phyloP scores from a whole-genome alignment of 2,329 filamentous ascomycete genomes.

The Epichloe sibirici region DNA sequence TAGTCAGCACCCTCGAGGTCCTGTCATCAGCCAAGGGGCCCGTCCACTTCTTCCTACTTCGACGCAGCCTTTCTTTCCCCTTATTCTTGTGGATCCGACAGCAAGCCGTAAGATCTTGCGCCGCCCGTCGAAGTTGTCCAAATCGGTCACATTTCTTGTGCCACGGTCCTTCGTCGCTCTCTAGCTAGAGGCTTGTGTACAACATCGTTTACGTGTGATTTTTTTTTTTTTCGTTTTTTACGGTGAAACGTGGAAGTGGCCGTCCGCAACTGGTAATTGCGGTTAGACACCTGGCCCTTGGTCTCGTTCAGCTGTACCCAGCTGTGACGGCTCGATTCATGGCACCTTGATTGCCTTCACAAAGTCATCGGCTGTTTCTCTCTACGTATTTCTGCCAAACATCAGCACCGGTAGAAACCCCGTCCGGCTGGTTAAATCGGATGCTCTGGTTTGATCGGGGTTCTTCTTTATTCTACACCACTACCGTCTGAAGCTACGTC shows the following conservation, averaged over 20 bases:
- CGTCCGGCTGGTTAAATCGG: background rate
- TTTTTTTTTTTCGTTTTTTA: background rate
- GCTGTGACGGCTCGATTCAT: background rate
- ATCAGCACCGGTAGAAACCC: background rate
- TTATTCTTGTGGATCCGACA: background rate
- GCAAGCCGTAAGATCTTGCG: background rate
- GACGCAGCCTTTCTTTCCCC: background rate
- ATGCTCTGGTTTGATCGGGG: too few relatives aligned
- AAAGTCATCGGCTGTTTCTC: background rate
- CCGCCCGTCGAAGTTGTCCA: background rate
- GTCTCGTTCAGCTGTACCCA: background rate
- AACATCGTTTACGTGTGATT: background rate
- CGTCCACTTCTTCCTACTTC: background rate
- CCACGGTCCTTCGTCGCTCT: background rate
- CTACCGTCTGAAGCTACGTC: background rate
- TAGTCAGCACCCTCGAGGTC: background rate
- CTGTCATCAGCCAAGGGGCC: background rate
- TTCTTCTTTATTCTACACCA: background rate
- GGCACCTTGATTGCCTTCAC: background rate
- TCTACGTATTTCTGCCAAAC: background rate
- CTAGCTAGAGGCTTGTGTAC: background rate
- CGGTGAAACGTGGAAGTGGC: background rate
- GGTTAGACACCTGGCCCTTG: background rate
- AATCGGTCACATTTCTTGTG: background rate
- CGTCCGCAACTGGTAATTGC: background rate